Conservation (phyloP, 1,284 basidiomycete species). For the Cutaneotrichosporon sp. region DNA sequence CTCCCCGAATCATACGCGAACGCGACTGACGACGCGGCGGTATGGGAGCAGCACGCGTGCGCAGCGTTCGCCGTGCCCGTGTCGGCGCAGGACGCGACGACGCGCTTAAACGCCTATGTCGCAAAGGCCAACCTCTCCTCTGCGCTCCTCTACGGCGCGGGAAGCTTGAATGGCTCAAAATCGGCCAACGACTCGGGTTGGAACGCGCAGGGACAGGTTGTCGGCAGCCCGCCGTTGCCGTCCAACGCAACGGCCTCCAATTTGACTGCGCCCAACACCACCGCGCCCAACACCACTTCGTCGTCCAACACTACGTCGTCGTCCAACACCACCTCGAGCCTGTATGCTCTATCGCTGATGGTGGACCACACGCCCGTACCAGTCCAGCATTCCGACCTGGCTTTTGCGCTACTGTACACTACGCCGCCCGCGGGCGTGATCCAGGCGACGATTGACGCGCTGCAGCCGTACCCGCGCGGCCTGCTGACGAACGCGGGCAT, state of each 20-base stretch:
- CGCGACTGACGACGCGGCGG: constrained; percentile 36
- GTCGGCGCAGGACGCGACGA: constrained; percentile 33
- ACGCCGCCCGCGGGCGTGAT: constrained; percentile 41
- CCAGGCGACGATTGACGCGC: constrained; percentile 45
- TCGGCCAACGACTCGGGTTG: constrained; percentile 6
- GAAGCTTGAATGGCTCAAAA: constrained; percentile 20
- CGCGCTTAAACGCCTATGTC: constrained; percentile 50
- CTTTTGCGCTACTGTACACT: constrained; percentile 49
- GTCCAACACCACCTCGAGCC: not conserved
- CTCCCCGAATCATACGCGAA: constrained; percentile 39
- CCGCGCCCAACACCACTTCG: not conserved
- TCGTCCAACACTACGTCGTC: not conserved
- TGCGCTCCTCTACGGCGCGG: constrained; percentile 31
- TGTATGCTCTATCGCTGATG: constrained; percentile 47
- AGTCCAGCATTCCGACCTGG: constrained; percentile 49
- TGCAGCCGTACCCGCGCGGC: constrained; percentile 51
- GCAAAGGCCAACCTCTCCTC: constrained; percentile 44
- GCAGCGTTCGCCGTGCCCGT: constrained; percentile 51
- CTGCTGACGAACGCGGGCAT: constrained; percentile 32
- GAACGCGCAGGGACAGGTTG: not conserved
- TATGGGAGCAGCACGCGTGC: constrained; percentile 51
- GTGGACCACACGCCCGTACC: constrained; percentile 39
- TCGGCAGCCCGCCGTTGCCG: not conserved
- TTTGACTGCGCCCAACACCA: not conserved
- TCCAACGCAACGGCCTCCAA: not conserved